Evolutionary conservation across 2,329 filamentous ascomycete genomes (phyloP).

Genomic region (Dendrostoma leiphaemia): DNA sequence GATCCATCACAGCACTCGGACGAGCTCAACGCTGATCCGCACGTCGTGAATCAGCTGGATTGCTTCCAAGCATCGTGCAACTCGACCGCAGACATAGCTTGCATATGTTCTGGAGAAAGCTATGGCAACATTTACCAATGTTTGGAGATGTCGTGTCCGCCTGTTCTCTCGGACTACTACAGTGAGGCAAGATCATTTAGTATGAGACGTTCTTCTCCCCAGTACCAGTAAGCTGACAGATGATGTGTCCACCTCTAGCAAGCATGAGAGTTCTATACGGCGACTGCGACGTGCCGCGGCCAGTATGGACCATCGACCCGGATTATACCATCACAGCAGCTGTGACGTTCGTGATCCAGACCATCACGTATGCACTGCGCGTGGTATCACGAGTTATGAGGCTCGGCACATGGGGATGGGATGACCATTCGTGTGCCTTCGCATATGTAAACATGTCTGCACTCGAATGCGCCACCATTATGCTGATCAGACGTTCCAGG

Average conservation of each 20-base stretch:
- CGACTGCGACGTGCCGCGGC: slow-evolving; percentile 5
- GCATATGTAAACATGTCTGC: slow-evolving; percentile 11
- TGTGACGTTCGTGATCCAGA: slow-evolving; percentile 9
- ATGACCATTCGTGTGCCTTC: slow-evolving; percentile 1
- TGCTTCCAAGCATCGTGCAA: slow-evolving; percentile 8
- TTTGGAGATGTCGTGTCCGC: background rate
- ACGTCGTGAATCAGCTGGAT: background rate
- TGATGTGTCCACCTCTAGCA: background rate
- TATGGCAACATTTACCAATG: background rate
- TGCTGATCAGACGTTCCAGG: background rate
- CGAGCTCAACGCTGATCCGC: too few species aligned
- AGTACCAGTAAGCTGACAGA: background rate
- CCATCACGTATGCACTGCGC: background rate
- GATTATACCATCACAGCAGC: slow-evolving; percentile 7
- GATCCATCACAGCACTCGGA: too few species aligned
- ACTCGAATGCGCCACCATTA: too few species aligned
- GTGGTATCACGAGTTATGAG: background rate
- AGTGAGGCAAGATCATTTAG: background rate
- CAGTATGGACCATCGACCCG: slow-evolving; percentile 9
- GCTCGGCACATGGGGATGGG: slow-evolving; percentile 6
- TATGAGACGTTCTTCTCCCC: too few species aligned
- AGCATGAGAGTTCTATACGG: slow-evolving; percentile 2
- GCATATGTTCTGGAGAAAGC: background rate
- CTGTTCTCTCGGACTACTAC: background rate
- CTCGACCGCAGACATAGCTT: slow-evolving; percentile 1